A percentile compares a stretch with the other conserved stretches of the same genome.
phyloP scores from a whole-genome alignment of 257 asterid species.

The Prunella vulgaris region DNA sequence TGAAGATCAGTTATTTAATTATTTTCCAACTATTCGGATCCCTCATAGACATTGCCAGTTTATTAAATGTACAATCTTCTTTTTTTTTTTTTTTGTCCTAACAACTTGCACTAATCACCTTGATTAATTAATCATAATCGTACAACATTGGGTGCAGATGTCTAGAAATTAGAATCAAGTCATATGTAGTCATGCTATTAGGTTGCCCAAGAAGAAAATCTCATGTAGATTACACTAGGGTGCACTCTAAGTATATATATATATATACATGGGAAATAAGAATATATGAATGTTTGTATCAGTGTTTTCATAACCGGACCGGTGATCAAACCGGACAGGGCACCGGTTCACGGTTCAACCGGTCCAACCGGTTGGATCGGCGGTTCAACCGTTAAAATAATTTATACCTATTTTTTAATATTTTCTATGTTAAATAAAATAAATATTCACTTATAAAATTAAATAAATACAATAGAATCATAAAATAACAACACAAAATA shows the following conservation, averaged over 20 bases:
- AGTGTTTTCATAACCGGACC: too few relatives aligned
- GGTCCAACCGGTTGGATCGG: too few relatives aligned
- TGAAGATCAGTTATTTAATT: slow-evolving; percentile 29
- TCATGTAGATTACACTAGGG: neutral
- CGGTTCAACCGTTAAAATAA: too few relatives aligned
- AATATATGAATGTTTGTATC: too few relatives aligned
- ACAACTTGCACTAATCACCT: slow-evolving; percentile 28
- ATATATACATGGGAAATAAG: too few relatives aligned
- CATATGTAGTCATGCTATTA: slow-evolving; percentile 4
- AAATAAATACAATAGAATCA: too few relatives aligned
- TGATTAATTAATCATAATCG: slow-evolving; percentile 28
- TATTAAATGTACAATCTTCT: slow-evolving; percentile 21
- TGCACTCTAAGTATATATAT: neutral
- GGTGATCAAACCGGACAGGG: too few relatives aligned
- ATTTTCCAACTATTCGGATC: slow-evolving; percentile 17
- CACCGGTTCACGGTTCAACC: too few relatives aligned
- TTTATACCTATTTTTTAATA: too few relatives aligned
- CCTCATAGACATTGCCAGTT: slow-evolving; percentile 38
- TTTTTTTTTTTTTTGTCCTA: slow-evolving; percentile 15
- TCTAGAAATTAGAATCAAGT: slow-evolving; percentile 16
- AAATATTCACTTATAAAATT: too few relatives aligned
- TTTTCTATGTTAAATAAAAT: too few relatives aligned
- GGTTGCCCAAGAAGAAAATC: neutral
- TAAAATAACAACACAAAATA: too few relatives aligned
- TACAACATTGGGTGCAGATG: slow-evolving; percentile 27